Conservation (phyloP, 441 rosid genomes). For the Euphorbia schlechtendalii region DNA sequence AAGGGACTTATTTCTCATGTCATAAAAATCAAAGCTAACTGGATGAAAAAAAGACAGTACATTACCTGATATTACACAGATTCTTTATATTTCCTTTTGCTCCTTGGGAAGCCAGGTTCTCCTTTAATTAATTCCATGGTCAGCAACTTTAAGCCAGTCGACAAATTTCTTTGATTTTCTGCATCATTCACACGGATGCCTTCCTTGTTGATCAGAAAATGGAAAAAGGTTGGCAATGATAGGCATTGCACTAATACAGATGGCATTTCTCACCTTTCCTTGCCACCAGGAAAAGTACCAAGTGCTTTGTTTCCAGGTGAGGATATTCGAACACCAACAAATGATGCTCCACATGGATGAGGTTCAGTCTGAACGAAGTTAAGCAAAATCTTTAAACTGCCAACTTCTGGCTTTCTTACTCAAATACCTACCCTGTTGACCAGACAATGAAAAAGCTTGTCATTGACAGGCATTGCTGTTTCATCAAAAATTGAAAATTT, state of each 20-base stretch:
- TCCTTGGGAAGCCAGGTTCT: slow-evolving; percentile 22
- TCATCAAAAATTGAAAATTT: slow-evolving; percentile 11
- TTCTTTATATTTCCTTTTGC: slow-evolving; percentile 22
- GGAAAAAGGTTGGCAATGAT: not conserved
- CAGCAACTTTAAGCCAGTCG: slow-evolving; percentile 15
- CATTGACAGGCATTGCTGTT: slow-evolving; percentile 2
- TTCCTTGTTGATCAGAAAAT: slow-evolving; percentile 14
- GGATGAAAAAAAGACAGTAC: not conserved
- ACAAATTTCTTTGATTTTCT: slow-evolving; percentile 24
- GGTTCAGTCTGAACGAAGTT: slow-evolving; percentile 28
- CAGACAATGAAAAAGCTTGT: not conserved
- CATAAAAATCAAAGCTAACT: not conserved
- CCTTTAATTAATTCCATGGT: slow-evolving; percentile 20
- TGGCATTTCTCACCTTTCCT: slow-evolving; percentile 28
- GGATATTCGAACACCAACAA: slow-evolving; percentile 22
- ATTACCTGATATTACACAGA: slow-evolving; percentile 22
- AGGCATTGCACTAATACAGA: slow-evolving; percentile 8
- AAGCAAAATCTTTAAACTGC: slow-evolving; percentile 30
- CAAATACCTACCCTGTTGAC: slow-evolving; percentile 20
- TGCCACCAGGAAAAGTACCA: slow-evolving; percentile 21
- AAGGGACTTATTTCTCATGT: not conserved
- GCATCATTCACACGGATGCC: slow-evolving; percentile 20
- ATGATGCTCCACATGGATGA: slow-evolving; percentile 25
- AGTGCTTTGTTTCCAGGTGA: slow-evolving; percentile 25
- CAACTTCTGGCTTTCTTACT: slow-evolving; percentile 17